Conservation (phyloP, 1,284 basidiomycete species). For the Veloporphyrellus conicus region DNA sequence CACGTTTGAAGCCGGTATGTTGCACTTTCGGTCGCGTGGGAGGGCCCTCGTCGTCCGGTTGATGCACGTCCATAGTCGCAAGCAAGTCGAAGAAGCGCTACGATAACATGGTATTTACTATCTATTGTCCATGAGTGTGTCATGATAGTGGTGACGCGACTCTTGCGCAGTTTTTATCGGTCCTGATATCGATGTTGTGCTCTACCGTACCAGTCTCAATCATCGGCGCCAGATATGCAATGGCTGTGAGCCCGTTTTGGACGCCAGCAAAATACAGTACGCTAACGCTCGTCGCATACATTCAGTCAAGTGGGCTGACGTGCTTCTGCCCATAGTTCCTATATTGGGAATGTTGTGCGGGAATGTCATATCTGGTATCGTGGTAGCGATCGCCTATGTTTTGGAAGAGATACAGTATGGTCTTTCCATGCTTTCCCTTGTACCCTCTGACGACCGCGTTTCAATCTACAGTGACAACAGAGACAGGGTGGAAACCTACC, state of each 20-base stretch:
- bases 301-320: not conserved
- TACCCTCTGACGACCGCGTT: slow-evolving; percentile 1
- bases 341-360: slow-evolving; percentile 87
- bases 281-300: slow-evolving; percentile 16
- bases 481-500: slow-evolving; percentile 79
- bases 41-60: not conserved
- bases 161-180: slow-evolving; percentile 56
- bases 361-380: slow-evolving; percentile 69
- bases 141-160: slow-evolving; percentile 1
- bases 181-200: slow-evolving; percentile 64
- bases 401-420: slow-evolving; percentile 65
- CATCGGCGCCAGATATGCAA: slow-evolving; percentile 72
- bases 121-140: not conserved
- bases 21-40: not conserved
- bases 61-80: slow-evolving; percentile 36
- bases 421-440: slow-evolving; percentile 6
- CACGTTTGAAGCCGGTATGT: slow-evolving; percentile 60
- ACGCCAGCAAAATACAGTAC: slow-evolving; percentile 74
- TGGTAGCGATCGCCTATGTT: slow-evolving; percentile 62
- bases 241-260: slow-evolving; percentile 77
- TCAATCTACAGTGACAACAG: slow-evolving; percentile 59
- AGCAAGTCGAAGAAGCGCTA: slow-evolving; percentile 77
- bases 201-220: slow-evolving; percentile 80
- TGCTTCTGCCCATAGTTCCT: slow-evolving; percentile 50
- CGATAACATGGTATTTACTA: slow-evolving; percentile 57